A percentile compares a stretch with the other conserved stretches of the same genome.
Conservation (phyloP, 2,329 filamentous ascomycete genomes). For the Neospermospora avenae region DNA sequence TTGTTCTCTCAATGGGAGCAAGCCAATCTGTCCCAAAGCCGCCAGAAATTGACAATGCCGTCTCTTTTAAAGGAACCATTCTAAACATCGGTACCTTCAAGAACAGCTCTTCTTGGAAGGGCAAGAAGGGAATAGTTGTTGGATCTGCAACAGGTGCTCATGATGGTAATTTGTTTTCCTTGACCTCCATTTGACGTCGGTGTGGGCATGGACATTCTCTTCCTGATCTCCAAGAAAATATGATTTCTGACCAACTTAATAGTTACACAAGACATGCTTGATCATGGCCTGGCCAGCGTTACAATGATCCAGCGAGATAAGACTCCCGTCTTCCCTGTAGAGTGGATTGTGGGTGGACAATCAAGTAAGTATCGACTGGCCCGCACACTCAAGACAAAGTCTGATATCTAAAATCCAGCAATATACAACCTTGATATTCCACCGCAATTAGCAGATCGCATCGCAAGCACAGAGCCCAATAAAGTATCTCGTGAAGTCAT, state of each 20-base stretch:
- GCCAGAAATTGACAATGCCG: slow-evolving; percentile 53
- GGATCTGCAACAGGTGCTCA: slow-evolving; percentile 65
- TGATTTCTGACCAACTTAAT: neutral
- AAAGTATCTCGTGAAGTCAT: slow-evolving; percentile 8
- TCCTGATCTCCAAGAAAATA: neutral
- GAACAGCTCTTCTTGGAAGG: slow-evolving; percentile 38
- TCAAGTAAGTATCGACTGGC: neutral
- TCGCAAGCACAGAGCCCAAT: neutral
- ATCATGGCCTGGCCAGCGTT: slow-evolving; percentile 45
- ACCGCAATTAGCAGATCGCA: slow-evolving; percentile 3
- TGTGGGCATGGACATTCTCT: neutral
- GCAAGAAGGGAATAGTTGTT: slow-evolving; percentile 60
- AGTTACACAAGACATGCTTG: slow-evolving; percentile 62
- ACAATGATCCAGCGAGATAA: slow-evolving; percentile 48
- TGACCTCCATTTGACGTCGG: neutral
- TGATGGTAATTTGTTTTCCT: slow-evolving; percentile 38
- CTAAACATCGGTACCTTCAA: slow-evolving; percentile 9
- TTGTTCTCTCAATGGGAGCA: slow-evolving; percentile 49
- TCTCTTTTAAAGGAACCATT: slow-evolving; percentile 4
- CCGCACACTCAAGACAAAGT: neutral
- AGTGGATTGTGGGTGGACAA: slow-evolving; percentile 9
- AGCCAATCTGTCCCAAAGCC: slow-evolving; percentile 56
- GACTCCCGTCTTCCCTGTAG: slow-evolving; percentile 10
- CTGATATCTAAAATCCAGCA: neutral
- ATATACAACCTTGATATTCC: slow-evolving; percentile 10